Conservation (phyloP, 1,139 yeast species). For the Taiozyma sp. region DNA sequence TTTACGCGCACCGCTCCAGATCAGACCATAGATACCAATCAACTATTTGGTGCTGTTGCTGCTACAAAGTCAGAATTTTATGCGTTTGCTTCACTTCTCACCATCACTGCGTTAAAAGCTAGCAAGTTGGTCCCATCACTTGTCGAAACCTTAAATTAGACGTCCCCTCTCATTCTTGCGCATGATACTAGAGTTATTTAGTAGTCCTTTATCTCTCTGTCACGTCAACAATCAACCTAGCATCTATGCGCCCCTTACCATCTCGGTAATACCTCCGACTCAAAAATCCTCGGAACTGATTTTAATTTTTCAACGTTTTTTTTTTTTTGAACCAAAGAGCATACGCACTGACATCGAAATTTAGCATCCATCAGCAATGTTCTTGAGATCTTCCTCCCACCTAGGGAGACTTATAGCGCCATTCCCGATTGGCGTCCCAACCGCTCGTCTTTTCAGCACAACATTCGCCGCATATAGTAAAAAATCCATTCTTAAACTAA, state of each 20-base stretch:
- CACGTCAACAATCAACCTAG: no score
- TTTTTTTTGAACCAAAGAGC: background rate
- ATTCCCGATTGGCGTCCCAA: background rate
- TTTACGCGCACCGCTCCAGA: background rate
- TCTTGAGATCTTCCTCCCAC: background rate
- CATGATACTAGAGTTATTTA: no score
- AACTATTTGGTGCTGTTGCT: background rate
- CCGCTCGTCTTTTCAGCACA: slow-evolving; percentile 11
- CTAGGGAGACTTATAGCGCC: slow-evolving; percentile 7
- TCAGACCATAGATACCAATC: background rate
- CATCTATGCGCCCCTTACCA: background rate
- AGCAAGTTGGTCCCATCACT: background rate
- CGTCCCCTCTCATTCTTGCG: no score
- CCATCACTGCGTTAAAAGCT: background rate
- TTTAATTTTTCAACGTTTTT: background rate
- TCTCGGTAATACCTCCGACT: background rate
- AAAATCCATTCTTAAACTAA: slow-evolving; percentile 21
- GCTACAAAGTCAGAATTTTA: slow-evolving; percentile 1
- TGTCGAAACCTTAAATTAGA: background rate
- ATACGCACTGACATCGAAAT: background rate
- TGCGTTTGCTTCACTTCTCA: slow-evolving; percentile 1
- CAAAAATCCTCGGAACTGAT: background rate
- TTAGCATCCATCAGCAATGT: background rate
- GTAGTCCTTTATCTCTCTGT: no score
- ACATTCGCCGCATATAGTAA: slow-evolving; percentile 6